These are phyloP conservation scores for Penicillium sp. DNA, from an alignment of 2,329 filamentous ascomycete genomes.

Conservation along the genomic window DNA sequence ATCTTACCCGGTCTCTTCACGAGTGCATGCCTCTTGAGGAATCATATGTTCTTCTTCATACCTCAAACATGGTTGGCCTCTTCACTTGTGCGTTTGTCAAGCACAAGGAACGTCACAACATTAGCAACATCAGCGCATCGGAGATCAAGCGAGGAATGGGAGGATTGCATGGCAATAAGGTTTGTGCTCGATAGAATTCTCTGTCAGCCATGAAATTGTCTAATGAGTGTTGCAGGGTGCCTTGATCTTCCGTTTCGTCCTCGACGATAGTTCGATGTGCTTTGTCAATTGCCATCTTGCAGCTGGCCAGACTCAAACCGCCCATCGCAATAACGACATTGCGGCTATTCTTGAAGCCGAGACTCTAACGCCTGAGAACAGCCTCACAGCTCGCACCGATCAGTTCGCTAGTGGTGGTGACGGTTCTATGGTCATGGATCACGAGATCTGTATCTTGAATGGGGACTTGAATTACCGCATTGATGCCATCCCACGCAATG, in stretches of 20 bases:
- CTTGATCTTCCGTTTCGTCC: constrained; percentile 84
- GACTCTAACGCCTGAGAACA: constrained; percentile 74
- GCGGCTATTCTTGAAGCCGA: constrained; percentile 84
- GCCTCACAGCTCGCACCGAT: constrained; percentile 71
- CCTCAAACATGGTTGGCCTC: constrained; percentile 86
- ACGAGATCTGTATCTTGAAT: constrained; percentile 96
- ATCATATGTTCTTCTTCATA: constrained; percentile 84
- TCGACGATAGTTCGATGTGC: constrained; percentile 93
- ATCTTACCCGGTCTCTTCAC: constrained; percentile 80
- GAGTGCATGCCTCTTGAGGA: constrained; percentile 79
- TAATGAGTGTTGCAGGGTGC: constrained; percentile 64
- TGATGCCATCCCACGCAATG: constrained; percentile 93
- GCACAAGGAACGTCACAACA: constrained; percentile 73
- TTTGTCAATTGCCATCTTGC: constrained; percentile 98
- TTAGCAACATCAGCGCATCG: constrained; percentile 76
- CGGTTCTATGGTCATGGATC: constrained; percentile 91
- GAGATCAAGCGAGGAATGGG: constrained; percentile 97
- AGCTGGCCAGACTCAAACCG: constrained; percentile 88
- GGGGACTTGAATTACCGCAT: constrained; percentile 98
- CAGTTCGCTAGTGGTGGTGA: constrained; percentile 91
- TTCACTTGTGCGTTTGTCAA: constrained; percentile 98
- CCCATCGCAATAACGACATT: constrained; percentile 89
- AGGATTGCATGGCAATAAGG: constrained; percentile 92
- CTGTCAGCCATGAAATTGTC: background rate
- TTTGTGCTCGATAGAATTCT: too few relatives aligned